Conservation (phyloP, 2,329 filamentous ascomycete species). For the Apiospora rasikravindrae region DNA sequence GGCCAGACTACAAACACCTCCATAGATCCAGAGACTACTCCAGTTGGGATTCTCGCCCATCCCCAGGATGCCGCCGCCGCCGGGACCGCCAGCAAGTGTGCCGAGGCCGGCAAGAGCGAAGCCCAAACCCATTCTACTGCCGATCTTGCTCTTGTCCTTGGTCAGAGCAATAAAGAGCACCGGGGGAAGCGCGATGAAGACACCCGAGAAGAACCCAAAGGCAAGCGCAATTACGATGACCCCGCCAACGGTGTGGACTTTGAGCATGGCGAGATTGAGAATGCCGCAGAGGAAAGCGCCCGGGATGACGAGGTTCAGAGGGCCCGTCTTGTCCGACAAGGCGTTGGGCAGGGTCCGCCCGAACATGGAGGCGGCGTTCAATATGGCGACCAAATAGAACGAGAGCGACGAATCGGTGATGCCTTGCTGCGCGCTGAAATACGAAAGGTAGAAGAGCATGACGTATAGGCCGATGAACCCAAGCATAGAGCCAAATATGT, state of each 20-base stretch:
- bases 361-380: constrained; percentile 46
- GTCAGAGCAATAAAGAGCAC: constrained; percentile 70
- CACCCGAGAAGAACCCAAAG: constrained; percentile 70
- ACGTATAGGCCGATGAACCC: constrained; percentile 52
- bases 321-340: constrained; percentile 35
- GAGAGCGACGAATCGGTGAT: constrained; percentile 39
- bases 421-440: constrained; percentile 31
- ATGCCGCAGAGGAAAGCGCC: constrained; percentile 50
- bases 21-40: constrained; percentile 8
- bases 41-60: not conserved
- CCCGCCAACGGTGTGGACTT: constrained; percentile 52
- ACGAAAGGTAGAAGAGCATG: constrained; percentile 49
- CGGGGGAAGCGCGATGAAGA: constrained; percentile 65
- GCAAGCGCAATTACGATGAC: constrained; percentile 50
- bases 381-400: constrained; percentile 59
- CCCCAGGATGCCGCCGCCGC: constrained; percentile 65
- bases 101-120: constrained; percentile 68
- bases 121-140: constrained; percentile 68
- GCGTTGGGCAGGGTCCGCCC: constrained; percentile 5
- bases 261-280: constrained; percentile 48
- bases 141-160: constrained; percentile 67
- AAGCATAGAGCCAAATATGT: constrained; percentile 33
- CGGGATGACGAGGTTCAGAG: constrained; percentile 50
- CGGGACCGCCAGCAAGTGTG: constrained; percentile 69
- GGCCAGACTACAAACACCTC: not conserved